Percentiles rank a stretch among this genome's conserved stretches.
These are phyloP conservation scores for Kondoa malvinella DNA, from an alignment of 768 basidiomycete species.

Conservation along the genomic window DNA sequence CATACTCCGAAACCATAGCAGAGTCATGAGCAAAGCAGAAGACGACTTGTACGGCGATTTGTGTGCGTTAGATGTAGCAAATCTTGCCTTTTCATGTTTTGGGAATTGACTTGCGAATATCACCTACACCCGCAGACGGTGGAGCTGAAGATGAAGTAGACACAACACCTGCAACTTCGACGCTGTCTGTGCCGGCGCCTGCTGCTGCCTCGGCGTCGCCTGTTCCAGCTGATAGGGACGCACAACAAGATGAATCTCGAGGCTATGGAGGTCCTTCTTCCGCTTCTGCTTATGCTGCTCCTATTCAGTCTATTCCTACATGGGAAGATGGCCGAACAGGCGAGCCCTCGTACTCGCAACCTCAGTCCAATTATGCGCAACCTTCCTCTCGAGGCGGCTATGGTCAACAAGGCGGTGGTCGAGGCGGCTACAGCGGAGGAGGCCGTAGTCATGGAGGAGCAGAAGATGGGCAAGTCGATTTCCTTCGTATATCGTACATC, in stretches of 20 bases:
- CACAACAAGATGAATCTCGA: background rate
- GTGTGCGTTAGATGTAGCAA: background rate
- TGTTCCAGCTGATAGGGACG: background rate
- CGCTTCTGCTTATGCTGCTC: background rate
- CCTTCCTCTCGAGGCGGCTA: background rate
- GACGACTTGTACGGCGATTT: background rate
- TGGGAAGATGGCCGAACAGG: background rate
- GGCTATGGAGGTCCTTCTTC: background rate
- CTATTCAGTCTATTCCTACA: background rate
- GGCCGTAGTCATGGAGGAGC: background rate
- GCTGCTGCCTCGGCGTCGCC: background rate
- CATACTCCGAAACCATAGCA: no score
- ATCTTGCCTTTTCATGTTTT: no score
- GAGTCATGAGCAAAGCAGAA: no score
- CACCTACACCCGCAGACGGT: background rate
- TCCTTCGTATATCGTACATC: background rate
- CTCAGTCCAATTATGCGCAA: background rate
- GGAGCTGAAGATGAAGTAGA: background rate
- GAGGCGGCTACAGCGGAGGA: background rate
- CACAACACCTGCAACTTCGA: background rate
- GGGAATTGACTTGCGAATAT: background rate
- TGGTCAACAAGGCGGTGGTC: background rate
- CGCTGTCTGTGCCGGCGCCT: background rate
- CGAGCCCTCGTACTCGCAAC: background rate
- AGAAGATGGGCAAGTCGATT: slow-evolving; percentile 4